Evolutionary conservation across 2,329 filamentous ascomycete genomes (phyloP).

Genomic region (Fusarium newnesense): DNA sequence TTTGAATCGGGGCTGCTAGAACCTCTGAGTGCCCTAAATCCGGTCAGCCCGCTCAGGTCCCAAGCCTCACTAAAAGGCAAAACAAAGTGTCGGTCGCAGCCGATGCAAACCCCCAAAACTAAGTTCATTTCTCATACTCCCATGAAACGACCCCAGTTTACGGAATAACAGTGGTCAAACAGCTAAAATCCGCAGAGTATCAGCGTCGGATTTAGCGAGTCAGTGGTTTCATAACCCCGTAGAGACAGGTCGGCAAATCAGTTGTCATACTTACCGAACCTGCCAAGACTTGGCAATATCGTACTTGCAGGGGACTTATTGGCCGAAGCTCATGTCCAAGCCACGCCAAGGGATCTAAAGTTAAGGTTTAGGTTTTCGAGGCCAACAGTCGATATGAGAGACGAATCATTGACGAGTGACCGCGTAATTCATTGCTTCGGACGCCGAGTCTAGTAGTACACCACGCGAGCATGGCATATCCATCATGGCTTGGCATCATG

Average conservation of each 20-base stretch:
- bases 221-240: slow-evolving; percentile 9
- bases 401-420: slow-evolving; percentile 10
- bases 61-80: neutral
- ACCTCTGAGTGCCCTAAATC: neutral
- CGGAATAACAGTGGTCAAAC: slow-evolving; percentile 6
- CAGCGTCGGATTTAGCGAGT: slow-evolving; percentile 15
- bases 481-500: neutral
- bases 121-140: neutral
- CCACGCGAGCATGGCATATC: neutral
- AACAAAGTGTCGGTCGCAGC: neutral
- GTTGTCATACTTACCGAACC: neutral
- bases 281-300: slow-evolving; percentile 4
- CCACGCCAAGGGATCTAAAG: slow-evolving; percentile 17
- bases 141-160: neutral
- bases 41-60: neutral
- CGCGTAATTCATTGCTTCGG: slow-evolving; percentile 21
- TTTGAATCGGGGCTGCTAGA: neutral
- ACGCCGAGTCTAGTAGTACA: slow-evolving; percentile 8
- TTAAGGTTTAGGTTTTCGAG: slow-evolving; percentile 22
- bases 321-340: neutral
- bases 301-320: neutral
- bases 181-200: neutral
- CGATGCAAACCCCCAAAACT: neutral
- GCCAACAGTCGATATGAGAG: neutral
- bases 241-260: neutral